phyloP scores from a whole-genome alignment of 495 filamentous ascomycete genomes.

The Xylaria sp. region DNA sequence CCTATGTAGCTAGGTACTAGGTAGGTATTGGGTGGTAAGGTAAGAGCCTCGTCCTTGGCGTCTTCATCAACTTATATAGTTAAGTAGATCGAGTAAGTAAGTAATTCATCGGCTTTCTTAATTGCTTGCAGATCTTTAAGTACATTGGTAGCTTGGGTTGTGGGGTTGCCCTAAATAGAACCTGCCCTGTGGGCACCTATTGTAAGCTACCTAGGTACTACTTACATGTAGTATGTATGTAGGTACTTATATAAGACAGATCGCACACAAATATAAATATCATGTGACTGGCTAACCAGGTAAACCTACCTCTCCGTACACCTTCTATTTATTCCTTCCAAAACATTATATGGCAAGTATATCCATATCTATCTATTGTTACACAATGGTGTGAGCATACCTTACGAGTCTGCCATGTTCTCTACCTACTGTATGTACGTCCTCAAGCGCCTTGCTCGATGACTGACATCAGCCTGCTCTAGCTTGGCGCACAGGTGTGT shows the following conservation, averaged over 20 bases:
- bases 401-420: not conserved
- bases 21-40: not conserved
- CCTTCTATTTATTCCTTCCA: conserved; percentile 1
- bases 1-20: too few species aligned
- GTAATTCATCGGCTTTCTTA: not conserved
- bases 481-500: not conserved
- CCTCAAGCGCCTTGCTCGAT: not conserved
- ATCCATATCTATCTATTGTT: not conserved
- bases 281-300: too few species aligned
- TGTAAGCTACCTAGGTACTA: too few species aligned
- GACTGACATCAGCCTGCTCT: not conserved
- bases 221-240: too few species aligned
- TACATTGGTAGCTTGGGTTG: not conserved
- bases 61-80: not conserved
- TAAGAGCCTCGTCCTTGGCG: conserved; percentile 6
- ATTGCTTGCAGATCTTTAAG: not conserved
- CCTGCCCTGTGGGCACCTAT: not conserved
- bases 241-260: too few species aligned
- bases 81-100: too few species aligned
- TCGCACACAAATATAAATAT: too few species aligned
- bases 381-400: not conserved
- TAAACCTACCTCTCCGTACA: not conserved
- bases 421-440: not conserved
- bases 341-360: not conserved
- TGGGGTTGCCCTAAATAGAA: not conserved